phyloP scores from a whole-genome alignment of 2,329 filamentous ascomycete species.

The Fusarium virguliforme region DNA sequence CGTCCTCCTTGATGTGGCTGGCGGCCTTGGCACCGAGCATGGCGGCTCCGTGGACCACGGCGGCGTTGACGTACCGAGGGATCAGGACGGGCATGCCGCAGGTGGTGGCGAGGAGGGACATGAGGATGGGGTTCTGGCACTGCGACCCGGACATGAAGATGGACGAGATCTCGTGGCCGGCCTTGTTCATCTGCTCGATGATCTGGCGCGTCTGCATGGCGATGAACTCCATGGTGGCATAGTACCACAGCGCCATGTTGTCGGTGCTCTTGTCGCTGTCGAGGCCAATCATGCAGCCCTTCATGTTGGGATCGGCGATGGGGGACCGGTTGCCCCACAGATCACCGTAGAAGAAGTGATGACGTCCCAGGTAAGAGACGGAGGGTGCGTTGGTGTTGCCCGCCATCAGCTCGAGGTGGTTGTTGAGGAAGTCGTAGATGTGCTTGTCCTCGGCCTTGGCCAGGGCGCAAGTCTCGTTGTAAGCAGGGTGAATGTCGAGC shows the following conservation, averaged over 20 bases:
- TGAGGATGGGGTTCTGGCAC: conserved; percentile 94
- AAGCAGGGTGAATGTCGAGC: conserved; percentile 94
- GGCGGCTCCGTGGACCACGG: conserved; percentile 96
- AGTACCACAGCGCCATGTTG: conserved; percentile 92
- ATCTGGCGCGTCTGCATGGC: conserved; percentile 97
- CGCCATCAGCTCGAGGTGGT: conserved; percentile 84
- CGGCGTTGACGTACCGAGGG: conserved; percentile 92
- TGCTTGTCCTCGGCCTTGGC: conserved; percentile 88
- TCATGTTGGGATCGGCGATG: conserved; percentile 93
- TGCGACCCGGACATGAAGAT: conserved; percentile 99
- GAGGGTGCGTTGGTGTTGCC: conserved; percentile 79
- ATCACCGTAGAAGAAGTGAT: conserved; percentile 99
- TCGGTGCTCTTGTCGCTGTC: conserved; percentile 90
- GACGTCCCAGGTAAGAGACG: conserved; percentile 88
- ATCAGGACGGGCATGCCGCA: conserved; percentile 95
- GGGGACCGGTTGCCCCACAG: conserved; percentile 97
- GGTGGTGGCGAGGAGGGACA: conserved; percentile 90
- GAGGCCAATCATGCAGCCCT: conserved; percentile 88
- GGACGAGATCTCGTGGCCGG: conserved; percentile 88
- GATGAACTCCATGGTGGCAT: conserved; percentile 97
- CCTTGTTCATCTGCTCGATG: conserved; percentile 91
- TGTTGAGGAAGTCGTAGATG: conserved; percentile 96
- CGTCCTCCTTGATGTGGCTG: conserved; percentile 77
- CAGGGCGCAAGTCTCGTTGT: conserved; percentile 83
- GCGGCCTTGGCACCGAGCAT: conserved; percentile 99